Conservation (phyloP, 2,329 filamentous ascomycete genomes). For the Fusarium heterosporum region DNA sequence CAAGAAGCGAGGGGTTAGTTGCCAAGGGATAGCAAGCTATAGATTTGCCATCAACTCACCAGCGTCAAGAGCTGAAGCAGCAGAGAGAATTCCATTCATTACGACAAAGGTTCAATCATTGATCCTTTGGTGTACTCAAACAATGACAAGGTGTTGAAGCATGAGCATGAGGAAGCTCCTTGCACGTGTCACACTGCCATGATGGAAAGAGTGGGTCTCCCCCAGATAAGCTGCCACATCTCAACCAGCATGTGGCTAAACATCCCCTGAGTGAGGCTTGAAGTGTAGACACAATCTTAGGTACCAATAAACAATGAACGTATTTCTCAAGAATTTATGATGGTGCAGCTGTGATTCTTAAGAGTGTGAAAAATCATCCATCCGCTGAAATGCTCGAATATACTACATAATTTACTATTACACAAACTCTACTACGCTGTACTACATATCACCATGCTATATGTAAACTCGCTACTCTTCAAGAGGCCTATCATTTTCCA, state of each 20-base stretch:
- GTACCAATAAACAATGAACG: background rate
- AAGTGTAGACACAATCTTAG: background rate
- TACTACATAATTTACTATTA: conserved; percentile 15
- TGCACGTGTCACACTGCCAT: conserved; percentile 48
- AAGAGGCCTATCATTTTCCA: conserved; percentile 61
- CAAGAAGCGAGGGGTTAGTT: conserved; percentile 35
- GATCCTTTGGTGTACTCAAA: conserved; percentile 15
- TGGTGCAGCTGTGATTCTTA: conserved; percentile 18
- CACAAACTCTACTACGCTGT: conserved; percentile 1
- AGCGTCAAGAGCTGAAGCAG: conserved; percentile 58
- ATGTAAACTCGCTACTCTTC: conserved; percentile 44
- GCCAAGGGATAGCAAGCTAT: conserved; percentile 22
- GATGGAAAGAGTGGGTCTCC: conserved; percentile 45
- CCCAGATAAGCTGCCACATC: conserved; percentile 18
- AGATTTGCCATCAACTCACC: conserved; percentile 51
- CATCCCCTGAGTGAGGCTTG: conserved; percentile 28
- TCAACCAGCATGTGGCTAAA: conserved; percentile 33
- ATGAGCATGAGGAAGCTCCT: conserved; percentile 38
- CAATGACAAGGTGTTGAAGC: conserved; percentile 3
- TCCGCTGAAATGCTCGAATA: conserved; percentile 21
- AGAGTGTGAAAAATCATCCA: conserved; percentile 19
- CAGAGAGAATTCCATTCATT: conserved; percentile 57
- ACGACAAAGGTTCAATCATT: conserved; percentile 23
- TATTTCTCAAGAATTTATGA: conserved; percentile 7
- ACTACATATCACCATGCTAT: conserved; percentile 4